Conservation (phyloP, 306 rosid genomes). For the Begonia masoniana region DNA sequence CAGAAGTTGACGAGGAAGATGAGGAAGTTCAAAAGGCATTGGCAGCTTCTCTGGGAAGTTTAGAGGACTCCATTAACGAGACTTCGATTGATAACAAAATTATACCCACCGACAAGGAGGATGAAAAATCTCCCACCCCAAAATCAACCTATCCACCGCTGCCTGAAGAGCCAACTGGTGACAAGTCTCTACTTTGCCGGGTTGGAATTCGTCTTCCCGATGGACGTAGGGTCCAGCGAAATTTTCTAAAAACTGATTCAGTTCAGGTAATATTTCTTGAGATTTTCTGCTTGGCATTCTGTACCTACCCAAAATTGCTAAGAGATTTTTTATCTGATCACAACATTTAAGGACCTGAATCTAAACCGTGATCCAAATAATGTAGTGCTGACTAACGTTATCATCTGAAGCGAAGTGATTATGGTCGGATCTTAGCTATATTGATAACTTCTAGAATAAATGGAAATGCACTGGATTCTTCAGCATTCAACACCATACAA, state of each 20-base stretch:
- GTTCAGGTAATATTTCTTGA: constrained; percentile 36
- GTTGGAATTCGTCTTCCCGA: constrained; percentile 90
- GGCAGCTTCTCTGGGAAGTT: constrained; percentile 59
- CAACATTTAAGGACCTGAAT: neutral
- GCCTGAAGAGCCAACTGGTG: constrained; percentile 87
- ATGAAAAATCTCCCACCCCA: constrained; percentile 26
- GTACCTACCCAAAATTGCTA: too few relatives aligned
- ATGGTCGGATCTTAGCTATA: too few relatives aligned
- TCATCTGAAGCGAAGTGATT: too few relatives aligned
- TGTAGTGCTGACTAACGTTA: too few relatives aligned
- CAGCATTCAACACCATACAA: too few relatives aligned
- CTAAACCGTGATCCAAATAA: too few relatives aligned
- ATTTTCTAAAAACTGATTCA: constrained; percentile 60
- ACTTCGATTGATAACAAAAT: constrained; percentile 23
- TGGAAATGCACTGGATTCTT: too few relatives aligned
- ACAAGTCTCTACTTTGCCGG: constrained; percentile 57
- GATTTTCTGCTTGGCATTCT: neutral
- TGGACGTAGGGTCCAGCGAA: constrained; percentile 79
- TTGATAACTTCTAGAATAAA: too few relatives aligned
- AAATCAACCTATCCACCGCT: constrained; percentile 53
- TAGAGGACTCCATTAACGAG: constrained; percentile 31
- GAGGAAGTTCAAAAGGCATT: constrained; percentile 61
- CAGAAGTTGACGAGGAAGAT: constrained; percentile 46
- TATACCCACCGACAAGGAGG: constrained; percentile 17
- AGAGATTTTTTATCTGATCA: too few relatives aligned